phyloP scores from a whole-genome alignment of 2,329 filamentous ascomycete genomes.

The Botryotinia narcissicola region DNA sequence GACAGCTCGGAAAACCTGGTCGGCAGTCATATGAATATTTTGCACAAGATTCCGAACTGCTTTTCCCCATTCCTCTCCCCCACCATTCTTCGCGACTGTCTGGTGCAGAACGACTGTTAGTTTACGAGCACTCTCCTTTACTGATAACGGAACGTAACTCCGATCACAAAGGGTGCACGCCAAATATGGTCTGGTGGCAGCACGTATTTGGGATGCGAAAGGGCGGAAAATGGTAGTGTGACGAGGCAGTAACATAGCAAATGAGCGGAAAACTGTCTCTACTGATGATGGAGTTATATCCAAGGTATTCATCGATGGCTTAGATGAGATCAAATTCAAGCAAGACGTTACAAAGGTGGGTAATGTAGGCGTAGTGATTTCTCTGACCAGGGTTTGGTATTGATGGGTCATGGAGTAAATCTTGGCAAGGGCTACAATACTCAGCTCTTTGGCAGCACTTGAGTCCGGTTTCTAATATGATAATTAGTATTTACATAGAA shows the following conservation, averaged over 20 bases:
- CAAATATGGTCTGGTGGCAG: constrained; percentile 58
- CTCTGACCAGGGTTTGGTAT: constrained; percentile 78
- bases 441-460: constrained; percentile 69
- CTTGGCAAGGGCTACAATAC: constrained; percentile 72
- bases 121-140: constrained; percentile 58
- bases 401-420: constrained; percentile 82
- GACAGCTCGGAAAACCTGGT: constrained; percentile 75
- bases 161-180: constrained; percentile 60
- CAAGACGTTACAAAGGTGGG: constrained; percentile 43
- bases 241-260: constrained; percentile 69
- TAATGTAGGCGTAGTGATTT: constrained; percentile 52
- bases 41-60: constrained; percentile 60
- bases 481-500: neutral
- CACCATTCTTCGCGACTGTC: constrained; percentile 76
- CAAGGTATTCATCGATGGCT: constrained; percentile 40
- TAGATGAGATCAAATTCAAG: constrained; percentile 59
- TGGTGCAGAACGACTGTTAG: constrained; percentile 71
- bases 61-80: constrained; percentile 75
- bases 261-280: constrained; percentile 68
- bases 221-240: constrained; percentile 83
- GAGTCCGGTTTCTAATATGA: constrained; percentile 69
- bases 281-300: constrained; percentile 51
- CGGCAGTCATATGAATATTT: constrained; percentile 67
- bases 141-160: constrained; percentile 48
- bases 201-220: constrained; percentile 65